Base-by-base conservation (phyloP, 768 basidiomycete genomes). In the Scleroderma citrinum region DNA sequence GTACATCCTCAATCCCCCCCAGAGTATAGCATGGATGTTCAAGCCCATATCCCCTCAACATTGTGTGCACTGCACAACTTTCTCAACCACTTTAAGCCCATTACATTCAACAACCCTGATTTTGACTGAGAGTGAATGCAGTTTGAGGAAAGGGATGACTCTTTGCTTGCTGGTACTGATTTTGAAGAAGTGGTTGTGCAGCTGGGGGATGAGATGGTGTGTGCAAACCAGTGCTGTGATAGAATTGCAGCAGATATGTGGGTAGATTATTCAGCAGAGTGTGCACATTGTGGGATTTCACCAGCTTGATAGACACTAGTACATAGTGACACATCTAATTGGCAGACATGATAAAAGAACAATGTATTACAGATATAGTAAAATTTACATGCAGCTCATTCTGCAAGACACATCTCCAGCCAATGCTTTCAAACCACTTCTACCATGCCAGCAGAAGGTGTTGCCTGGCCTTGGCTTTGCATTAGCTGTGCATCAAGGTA, bases 161-260 rank as follows among this genome's bases (percentile, higher is more conserved):
- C 12, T 17, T 13, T 5, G 12, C 5, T 35, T 13, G 5, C 5
- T 14, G n/a, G 5, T n/a, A n/a, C n/a, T 35, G 12, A 17, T 35
- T 5, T 3, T 5, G 34, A 29, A 8, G 26, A 29, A 29, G 5
- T 8, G 5, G 26, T 29, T 29, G 26, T 29, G 8, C 26, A 29
- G 26, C 5, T 5, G 34, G 34, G 34, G 34, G 13, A 35, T 35
- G 34, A 35, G 12, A 35, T 13, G 12, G 34, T 14, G n/a, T 13
- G 34, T 13, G 34, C 34, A 35, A 61, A 63, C 51, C 64, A 66
- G 5, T 12, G n/a, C 3, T 48, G 61, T 32, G 59, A 60, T 45
- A 32, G 23, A 20, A 58, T 56, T 48, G 59, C 55, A n/a, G 13
- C 50, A n/a, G 46, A 35, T 19, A 60, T 60, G 58, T 60, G 59